Conservation (phyloP, 2,329 filamentous ascomycete genomes). For the Acephala macrosclerotiorum region DNA sequence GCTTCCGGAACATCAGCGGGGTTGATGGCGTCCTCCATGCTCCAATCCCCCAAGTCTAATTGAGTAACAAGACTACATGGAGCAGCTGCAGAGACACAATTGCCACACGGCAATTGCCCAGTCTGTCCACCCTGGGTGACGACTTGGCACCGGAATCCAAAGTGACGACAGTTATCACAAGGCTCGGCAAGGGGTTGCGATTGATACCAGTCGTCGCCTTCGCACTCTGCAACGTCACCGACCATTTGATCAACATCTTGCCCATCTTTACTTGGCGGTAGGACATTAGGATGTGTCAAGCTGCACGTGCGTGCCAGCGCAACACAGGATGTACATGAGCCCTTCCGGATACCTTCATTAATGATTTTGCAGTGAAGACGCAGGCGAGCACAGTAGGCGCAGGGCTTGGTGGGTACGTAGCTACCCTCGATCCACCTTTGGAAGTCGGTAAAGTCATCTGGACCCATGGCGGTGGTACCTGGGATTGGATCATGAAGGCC, state of each 20-base stretch:
- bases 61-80: constrained; percentile 31
- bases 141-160: constrained; percentile 33
- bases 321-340: constrained; percentile 69
- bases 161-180: constrained; percentile 35
- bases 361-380: constrained; percentile 68
- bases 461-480: constrained; percentile 46
- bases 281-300: constrained; percentile 50
- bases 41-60: constrained; percentile 17
- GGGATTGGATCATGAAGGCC: constrained; percentile 43
- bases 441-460: constrained; percentile 52
- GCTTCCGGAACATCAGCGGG: not conserved
- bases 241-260: constrained; percentile 20
- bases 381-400: constrained; percentile 58
- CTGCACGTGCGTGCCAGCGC: constrained; percentile 66
- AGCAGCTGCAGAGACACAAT: constrained; percentile 31
- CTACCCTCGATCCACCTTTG: constrained; percentile 44
- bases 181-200: constrained; percentile 12
- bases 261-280: constrained; percentile 1
- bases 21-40: constrained; percentile 24
- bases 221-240: constrained; percentile 8
- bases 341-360: constrained; percentile 64
- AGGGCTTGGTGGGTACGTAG: constrained; percentile 49
- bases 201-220: constrained; percentile 3
- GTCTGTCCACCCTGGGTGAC: constrained; percentile 23
- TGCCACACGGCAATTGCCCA: constrained; percentile 29